A percentile compares a stretch with the other conserved stretches of the same genome.
Evolutionary conservation across 2,329 filamentous ascomycete species (phyloP).

Genomic region (Neoscytalidium dimidiatum): DNA sequence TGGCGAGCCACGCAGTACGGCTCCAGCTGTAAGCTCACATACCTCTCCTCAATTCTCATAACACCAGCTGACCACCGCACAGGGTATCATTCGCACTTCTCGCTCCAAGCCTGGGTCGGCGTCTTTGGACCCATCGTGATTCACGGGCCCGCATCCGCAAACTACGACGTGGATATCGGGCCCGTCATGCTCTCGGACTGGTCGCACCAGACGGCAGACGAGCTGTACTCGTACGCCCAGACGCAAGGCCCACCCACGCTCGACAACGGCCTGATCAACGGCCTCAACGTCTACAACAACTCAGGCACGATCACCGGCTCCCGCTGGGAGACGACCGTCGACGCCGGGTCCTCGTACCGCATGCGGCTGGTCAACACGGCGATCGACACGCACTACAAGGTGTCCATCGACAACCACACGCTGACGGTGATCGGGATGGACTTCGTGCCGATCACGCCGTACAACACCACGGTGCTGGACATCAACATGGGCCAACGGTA

Average conservation of each 20-base stretch:
- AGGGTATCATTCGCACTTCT: slow-evolving; percentile 66
- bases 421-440: slow-evolving; percentile 39
- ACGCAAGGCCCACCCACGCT: slow-evolving; percentile 15
- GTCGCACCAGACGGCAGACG: slow-evolving; percentile 49
- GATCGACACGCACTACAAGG: slow-evolving; percentile 40
- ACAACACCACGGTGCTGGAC: slow-evolving; percentile 29
- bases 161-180: slow-evolving; percentile 56
- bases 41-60: not conserved
- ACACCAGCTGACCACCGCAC: slow-evolving; percentile 27
- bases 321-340: slow-evolving; percentile 27
- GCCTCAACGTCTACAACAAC: slow-evolving; percentile 22
- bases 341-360: slow-evolving; percentile 43
- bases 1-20: slow-evolving; percentile 59
- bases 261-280: slow-evolving; percentile 13
- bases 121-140: slow-evolving; percentile 39
- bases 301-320: slow-evolving; percentile 23
- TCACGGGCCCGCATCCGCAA: slow-evolving; percentile 40
- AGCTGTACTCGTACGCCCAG: slow-evolving; percentile 24
- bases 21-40: slow-evolving; percentile 28
- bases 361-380: slow-evolving; percentile 45
- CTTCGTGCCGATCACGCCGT: slow-evolving; percentile 42
- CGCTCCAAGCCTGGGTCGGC: slow-evolving; percentile 45
- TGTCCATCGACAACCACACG: slow-evolving; percentile 46
- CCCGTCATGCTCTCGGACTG: slow-evolving; percentile 63
- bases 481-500: slow-evolving; percentile 34